phyloP scores from a whole-genome alignment of 169 alveolate genomes.

The Plasmodium adleri region DNA sequence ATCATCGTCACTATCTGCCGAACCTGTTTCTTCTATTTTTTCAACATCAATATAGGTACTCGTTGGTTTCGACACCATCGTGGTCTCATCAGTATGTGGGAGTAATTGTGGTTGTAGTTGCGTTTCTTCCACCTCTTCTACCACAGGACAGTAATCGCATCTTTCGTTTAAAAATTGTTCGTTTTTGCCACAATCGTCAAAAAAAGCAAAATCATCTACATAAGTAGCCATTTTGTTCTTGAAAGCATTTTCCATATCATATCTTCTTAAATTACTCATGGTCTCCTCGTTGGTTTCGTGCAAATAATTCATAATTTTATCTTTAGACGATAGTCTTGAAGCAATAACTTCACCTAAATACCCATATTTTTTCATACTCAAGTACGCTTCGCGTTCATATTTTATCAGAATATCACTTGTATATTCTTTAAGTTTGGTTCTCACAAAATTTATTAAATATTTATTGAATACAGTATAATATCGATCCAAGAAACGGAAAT shows the following conservation, averaged over 20 bases:
- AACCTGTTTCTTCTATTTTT: no score
- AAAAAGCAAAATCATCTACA: background rate
- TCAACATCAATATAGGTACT: no score
- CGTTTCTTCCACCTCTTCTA: no score
- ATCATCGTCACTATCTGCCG: no score
- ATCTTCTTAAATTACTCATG: background rate
- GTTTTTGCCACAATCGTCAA: slow-evolving; percentile 5
- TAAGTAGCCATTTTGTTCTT: no score
- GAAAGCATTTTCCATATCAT: no score
- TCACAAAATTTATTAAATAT: background rate
- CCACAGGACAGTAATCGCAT: background rate
- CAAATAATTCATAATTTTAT: background rate
- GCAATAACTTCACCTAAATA: background rate
- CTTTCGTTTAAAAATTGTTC: slow-evolving; percentile 12
- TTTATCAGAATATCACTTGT: slow-evolving; percentile 10
- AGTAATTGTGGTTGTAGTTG: no score
- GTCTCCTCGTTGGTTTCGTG: background rate
- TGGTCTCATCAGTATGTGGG: no score
- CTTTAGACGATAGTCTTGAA: slow-evolving; percentile 3
- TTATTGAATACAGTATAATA: background rate
- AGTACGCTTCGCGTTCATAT: background rate
- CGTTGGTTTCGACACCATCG: no score
- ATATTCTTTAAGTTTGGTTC: background rate
- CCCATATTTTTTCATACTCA: background rate
- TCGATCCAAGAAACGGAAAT: slow-evolving; percentile 22